Evolutionary conservation across 2,329 filamentous ascomycete genomes (phyloP).

Genomic region (Fusarium sp.): DNA sequence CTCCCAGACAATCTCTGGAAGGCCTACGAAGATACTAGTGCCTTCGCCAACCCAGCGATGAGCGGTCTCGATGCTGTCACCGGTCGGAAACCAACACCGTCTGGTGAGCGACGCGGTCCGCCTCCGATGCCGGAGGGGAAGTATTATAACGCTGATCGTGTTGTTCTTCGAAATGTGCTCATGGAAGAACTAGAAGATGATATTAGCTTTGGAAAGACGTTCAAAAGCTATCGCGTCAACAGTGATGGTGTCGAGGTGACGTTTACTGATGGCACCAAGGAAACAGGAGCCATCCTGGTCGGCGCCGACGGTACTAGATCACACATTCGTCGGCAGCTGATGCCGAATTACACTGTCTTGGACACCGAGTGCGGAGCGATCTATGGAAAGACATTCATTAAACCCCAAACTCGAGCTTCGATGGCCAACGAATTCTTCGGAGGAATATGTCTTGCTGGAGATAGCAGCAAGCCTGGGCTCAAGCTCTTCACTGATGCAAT

Average conservation of each 20-base stretch:
- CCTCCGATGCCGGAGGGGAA: neutral
- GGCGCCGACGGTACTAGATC: neutral
- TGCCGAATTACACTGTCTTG: neutral
- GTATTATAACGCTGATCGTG: neutral
- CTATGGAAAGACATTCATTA: neutral
- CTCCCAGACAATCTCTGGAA: neutral
- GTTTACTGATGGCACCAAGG: neutral
- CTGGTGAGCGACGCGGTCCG: neutral
- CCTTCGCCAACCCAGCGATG: neutral
- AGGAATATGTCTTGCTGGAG: neutral
- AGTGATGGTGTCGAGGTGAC: neutral
- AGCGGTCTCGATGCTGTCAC: neutral
- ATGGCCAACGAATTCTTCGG: neutral
- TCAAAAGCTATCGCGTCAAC: accelerated
- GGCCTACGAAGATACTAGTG: neutral
- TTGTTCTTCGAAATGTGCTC: neutral
- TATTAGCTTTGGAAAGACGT: neutral
- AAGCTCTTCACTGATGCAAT: neutral
- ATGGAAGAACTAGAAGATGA: accelerated
- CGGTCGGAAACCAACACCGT: neutral
- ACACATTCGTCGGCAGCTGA: neutral
- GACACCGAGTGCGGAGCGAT: neutral
- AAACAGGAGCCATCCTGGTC: neutral
- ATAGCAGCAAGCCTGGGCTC: neutral
- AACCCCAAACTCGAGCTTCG: accelerated